Evolutionary conservation across 257 asterid genomes (phyloP).

Genomic region (Galeopsis tetrahit): DNA sequence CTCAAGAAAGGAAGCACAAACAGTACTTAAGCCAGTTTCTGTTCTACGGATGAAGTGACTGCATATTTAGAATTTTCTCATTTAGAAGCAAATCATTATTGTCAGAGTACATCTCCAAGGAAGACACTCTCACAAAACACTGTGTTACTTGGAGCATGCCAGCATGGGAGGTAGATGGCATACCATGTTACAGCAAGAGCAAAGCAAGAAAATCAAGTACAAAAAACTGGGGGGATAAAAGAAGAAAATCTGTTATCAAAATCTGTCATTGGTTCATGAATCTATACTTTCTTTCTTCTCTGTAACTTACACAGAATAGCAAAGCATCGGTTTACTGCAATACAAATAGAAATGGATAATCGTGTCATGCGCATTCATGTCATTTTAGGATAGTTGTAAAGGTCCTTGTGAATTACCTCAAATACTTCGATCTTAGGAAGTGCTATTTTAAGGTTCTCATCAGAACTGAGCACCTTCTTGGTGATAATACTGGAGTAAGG

Average conservation of each 20-base stretch:
- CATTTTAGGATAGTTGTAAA: slow-evolving; percentile 27
- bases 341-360: not conserved
- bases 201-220: not conserved
- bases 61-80: not conserved
- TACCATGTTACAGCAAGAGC: too few species aligned
- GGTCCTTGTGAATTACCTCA: slow-evolving; percentile 59
- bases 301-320: not conserved
- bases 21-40: too few species aligned
- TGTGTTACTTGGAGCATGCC: slow-evolving; percentile 12
- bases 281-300: not conserved
- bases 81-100: not conserved
- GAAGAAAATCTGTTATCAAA: not conserved
- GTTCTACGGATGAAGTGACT: not conserved
- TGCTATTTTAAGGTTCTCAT: slow-evolving; percentile 45
- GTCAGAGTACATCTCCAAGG: slow-evolving; percentile 10
- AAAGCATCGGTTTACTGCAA: slow-evolving; percentile 23
- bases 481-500: slow-evolving; percentile 45
- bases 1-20: slow-evolving; percentile 19
- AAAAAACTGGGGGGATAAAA: not conserved
- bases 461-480: slow-evolving; percentile 44
- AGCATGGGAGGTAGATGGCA: not conserved
- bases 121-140: slow-evolving; percentile 8
- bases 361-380: slow-evolving; percentile 3
- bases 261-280: not conserved
- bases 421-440: slow-evolving; percentile 51